Conservation (phyloP, 2,329 filamentous ascomycete genomes). For the Talaromyces rugulosus region DNA sequence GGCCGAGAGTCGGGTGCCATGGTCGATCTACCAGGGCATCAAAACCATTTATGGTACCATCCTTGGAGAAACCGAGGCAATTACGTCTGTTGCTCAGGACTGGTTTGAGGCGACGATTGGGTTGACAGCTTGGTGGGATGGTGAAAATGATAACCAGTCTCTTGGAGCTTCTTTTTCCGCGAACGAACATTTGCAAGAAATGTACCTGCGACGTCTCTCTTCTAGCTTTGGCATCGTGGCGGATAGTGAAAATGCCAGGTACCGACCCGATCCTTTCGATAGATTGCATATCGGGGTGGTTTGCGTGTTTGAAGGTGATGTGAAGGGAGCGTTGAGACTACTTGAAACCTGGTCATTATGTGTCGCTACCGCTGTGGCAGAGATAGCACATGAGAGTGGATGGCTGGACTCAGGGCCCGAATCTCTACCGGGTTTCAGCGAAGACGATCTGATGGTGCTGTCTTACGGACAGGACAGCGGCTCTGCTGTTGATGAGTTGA, state of each 20-base stretch:
- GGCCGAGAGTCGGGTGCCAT: conserved; percentile 82
- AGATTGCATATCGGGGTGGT: conserved; percentile 76
- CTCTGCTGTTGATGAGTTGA: conserved; percentile 45
- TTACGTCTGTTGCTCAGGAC: conserved; percentile 74
- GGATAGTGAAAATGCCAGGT: conserved; percentile 57
- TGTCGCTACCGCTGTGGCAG: conserved; percentile 71
- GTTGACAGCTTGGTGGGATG: conserved; percentile 88
- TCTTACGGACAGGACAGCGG: conserved; percentile 62
- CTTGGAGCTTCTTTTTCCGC: conserved; percentile 29
- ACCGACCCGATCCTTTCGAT: conserved; percentile 72
- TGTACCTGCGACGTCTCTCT: conserved; percentile 70
- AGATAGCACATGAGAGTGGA: conserved; percentile 75
- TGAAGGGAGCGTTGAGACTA: conserved; percentile 70
- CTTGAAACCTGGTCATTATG: conserved; percentile 77
- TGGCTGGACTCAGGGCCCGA: conserved; percentile 67
- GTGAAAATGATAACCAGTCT: conserved; percentile 57
- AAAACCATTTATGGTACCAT: conserved; percentile 76
- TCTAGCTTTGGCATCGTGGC: conserved; percentile 64
- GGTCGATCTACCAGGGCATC: conserved; percentile 83
- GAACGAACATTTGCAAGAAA: conserved; percentile 54
- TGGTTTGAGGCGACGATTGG: conserved; percentile 88
- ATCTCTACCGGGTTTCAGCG: conserved; percentile 66
- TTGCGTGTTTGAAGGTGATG: conserved; percentile 76
- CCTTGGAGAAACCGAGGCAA: conserved; percentile 69
- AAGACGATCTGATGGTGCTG: conserved; percentile 80